Evolutionary conservation across 805 yeast species (phyloP), one percentile per base, ranked within the genome.

Genomic region (Yarrowia porcina): DNA sequence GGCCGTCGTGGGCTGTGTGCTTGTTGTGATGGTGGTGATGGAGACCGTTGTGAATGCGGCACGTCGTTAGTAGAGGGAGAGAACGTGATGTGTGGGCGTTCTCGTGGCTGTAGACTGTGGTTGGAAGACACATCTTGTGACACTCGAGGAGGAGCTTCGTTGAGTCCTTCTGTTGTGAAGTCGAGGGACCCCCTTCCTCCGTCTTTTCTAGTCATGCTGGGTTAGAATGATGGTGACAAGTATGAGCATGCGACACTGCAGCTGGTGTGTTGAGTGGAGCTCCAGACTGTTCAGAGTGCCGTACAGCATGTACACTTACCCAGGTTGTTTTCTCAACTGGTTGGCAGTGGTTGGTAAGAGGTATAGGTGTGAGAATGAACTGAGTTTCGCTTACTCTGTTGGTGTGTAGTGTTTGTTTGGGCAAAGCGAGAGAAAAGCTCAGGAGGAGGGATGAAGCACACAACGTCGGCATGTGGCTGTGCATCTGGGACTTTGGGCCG

Each of bases 201-300:
- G 44, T 52, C 59, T 52, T 52, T 52, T 52, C 59, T 36, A 23
- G 59, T 52, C 59, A 52, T 52, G 59, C 59, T 52, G 59, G 8
- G 52, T 45, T 45, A 45, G 52, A n/a, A n/a, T n/a, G n/a, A n/a
- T n/a, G n/a, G n/a, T n/a, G n/a, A n/a, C n/a, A n/a, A n/a, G n/a
- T 21, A 13, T 10, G 41, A 18, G 41, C 41, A 17, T n/a, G 20
- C 1, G n/a, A 35, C 38, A 17, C 9, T 7, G 38, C 17, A 12
- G 25, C 12, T 38, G 15, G n/a, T n/a, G n/a, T n/a, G n/a, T n/a
- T n/a, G n/a, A n/a, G n/a, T n/a, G n/a, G n/a, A n/a, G n/a, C n/a
- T n/a, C n/a, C n/a, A n/a, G n/a, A n/a, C n/a, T n/a, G n/a, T n/a
- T n/a, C n/a, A n/a, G n/a, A n/a, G n/a, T n/a, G n/a, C n/a, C n/a